These are phyloP conservation scores for Colletotrichum karsti DNA, from an alignment of 2,329 filamentous ascomycete species.

Conservation along the genomic window DNA sequence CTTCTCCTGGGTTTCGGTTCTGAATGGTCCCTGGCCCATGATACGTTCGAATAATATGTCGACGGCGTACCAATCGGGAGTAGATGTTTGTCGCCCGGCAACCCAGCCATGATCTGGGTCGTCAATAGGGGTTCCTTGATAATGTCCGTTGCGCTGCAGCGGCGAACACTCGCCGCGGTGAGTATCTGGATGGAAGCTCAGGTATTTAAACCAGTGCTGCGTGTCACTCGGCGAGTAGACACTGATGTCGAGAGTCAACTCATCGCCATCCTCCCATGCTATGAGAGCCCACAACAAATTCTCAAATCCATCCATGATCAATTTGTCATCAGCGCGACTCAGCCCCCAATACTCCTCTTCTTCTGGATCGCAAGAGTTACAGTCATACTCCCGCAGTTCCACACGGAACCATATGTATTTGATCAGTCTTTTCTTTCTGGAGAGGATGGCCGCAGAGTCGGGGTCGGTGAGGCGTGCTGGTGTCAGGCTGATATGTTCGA, in stretches of 20 bases:
- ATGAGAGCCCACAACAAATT: constrained; percentile 37
- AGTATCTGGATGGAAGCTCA: constrained; percentile 37
- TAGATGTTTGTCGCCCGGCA: no score
- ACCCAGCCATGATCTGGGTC: constrained; percentile 34
- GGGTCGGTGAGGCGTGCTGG: constrained; percentile 37
- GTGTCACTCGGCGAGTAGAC: constrained; percentile 40
- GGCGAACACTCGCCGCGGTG: neutral
- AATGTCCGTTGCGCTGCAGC: neutral
- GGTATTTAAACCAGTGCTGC: constrained; percentile 40
- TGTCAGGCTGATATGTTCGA: constrained; percentile 39
- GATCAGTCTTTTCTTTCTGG: constrained; percentile 40
- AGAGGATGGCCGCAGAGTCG: constrained; percentile 34
- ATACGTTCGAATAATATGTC: constrained; percentile 32
- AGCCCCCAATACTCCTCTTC: constrained; percentile 9
- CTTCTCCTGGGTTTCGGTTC: constrained; percentile 30
- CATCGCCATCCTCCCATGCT: constrained; percentile 34
- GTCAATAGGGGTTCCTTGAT: neutral
- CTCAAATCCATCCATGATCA: constrained; percentile 31
- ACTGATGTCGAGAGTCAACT: constrained; percentile 40
- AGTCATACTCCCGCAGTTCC: constrained; percentile 40
- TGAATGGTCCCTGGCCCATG: constrained; percentile 34
- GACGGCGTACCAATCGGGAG: constrained; percentile 25
- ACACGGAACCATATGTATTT: constrained; percentile 39
- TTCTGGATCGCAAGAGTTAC: constrained; percentile 30
- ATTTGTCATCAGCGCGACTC: constrained; percentile 24